Evolutionary conservation across 352 stramenopile genomes (phyloP), one percentile per base, ranked within the genome.

Genomic region (Globisporangium emineosum): DNA sequence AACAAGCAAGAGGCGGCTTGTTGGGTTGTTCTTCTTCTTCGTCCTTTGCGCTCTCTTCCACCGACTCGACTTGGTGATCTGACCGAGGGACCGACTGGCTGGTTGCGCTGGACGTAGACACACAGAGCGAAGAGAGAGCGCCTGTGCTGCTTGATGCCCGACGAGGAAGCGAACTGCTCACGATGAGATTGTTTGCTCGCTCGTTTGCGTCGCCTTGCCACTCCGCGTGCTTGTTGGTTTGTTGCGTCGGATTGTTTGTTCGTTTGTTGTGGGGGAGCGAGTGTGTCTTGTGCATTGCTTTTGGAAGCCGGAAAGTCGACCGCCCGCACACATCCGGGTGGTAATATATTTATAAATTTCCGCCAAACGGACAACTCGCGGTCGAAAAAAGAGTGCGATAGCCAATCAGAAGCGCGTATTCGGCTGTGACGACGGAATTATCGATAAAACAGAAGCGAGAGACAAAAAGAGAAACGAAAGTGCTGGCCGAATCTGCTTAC

Each of bases 151-250:
- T 57, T 33, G 51, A 57, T 21, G 51, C 51, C 15, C 51, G 9
- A 60, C 55, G 35, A 33, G 35, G 23, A 60, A 47, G 40, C 55
- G 55, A 37, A 47, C 32, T 51, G 55, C 55, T 27, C 17, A 32
- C n/a, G n/a, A 8, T 27, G 40, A 17, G 47, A 30, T 50, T 23
- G 42, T 30, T 50, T 5, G 59, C 15, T 32, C 23, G 33, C 21
- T 37, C 35, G 35, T 17, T 12, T 32, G 25, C 23, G 40, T 47
- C 40, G 40, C 37, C 15, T 1, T 15, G 51, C 30, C 15, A 15
- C n/a, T 32, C 13, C 51, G 29, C 6, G 37, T 56, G 50, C 7
- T 56, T 56, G 50, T 5, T 55, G 10, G 27, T 6, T 50, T 50
- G n/a, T 52, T 29, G 45, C 45, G 17, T 12, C 19, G 40, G 17